A percentile compares a stretch with the other conserved stretches of the same genome.
These are phyloP conservation scores for Puccinia polysora DNA, from an alignment of 1,284 basidiomycete genomes.

Conservation along the genomic window DNA sequence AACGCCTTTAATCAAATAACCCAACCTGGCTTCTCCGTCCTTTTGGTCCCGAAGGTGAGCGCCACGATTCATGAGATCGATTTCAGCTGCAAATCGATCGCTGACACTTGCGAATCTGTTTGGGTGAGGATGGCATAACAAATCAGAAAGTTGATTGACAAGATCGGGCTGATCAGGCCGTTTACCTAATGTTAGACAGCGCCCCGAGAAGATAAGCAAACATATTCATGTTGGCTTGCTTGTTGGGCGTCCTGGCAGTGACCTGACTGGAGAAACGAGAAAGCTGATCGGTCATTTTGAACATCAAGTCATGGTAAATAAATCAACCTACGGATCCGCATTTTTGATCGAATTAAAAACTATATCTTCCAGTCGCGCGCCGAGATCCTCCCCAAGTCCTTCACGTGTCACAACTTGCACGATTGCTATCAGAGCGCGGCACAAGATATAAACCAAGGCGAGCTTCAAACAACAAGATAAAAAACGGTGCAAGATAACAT, in stretches of 20 bases:
- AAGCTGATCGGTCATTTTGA: not conserved
- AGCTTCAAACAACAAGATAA: constrained; percentile 53
- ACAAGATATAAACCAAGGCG: constrained; percentile 79
- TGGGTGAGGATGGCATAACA: not conserved
- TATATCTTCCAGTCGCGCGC: constrained; percentile 72
- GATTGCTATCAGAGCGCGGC: constrained; percentile 72
- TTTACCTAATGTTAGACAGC: constrained; percentile 69
- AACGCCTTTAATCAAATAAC: constrained; percentile 32
- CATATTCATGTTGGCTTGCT: constrained; percentile 71
- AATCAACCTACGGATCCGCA: constrained; percentile 60
- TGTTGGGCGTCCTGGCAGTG: constrained; percentile 62
- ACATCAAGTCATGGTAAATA: not conserved
- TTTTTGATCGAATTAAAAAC: constrained; percentile 78
- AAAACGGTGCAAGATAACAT: constrained; percentile 12
- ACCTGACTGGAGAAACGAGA: constrained; percentile 8
- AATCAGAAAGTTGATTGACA: not conserved
- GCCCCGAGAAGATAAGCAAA: constrained; percentile 76
- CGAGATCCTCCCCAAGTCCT: constrained; percentile 69
- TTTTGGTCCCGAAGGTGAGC: constrained; percentile 37
- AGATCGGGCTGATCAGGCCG: not conserved
- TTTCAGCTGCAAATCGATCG: constrained; percentile 43
- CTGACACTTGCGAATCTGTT: constrained; percentile 42
- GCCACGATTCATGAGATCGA: constrained; percentile 26
- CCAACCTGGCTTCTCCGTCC: constrained; percentile 34
- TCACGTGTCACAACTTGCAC: constrained; percentile 69